These are phyloP conservation scores for Globisporangium recalcitrans DNA, from an alignment of 352 stramenopile genomes.

Conservation along the genomic window DNA sequence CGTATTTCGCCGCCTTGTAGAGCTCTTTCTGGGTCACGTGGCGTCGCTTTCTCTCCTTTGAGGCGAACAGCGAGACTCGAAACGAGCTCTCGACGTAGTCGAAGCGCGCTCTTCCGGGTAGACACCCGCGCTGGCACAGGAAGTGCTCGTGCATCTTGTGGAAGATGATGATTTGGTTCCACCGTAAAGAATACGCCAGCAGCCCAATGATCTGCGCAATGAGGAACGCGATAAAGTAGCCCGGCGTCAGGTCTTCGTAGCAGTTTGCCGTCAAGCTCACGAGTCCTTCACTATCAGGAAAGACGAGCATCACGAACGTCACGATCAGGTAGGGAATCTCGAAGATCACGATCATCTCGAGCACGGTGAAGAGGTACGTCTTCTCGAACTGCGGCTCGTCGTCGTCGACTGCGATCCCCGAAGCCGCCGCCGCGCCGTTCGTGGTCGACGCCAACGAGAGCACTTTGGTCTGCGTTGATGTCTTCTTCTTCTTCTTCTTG, in stretches of 20 bases:
- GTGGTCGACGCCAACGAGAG: constrained; percentile 27
- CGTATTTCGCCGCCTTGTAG: constrained; percentile 61
- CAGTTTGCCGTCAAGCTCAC: constrained; percentile 32
- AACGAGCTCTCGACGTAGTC: constrained; percentile 63
- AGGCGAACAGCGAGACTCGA: constrained; percentile 35
- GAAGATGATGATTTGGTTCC: constrained; percentile 78
- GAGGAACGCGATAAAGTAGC: constrained; percentile 36
- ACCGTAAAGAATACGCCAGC: constrained; percentile 55
- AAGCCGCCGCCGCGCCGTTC: constrained; percentile 24
- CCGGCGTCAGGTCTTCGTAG: constrained; percentile 21
- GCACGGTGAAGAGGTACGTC: constrained; percentile 65
- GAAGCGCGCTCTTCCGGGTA: constrained; percentile 53
- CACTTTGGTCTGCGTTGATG: background rate
- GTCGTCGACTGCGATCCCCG: constrained; percentile 32
- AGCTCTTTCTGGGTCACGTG: constrained; percentile 47
- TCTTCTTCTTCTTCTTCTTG: constrained; percentile 22
- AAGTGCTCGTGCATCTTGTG: constrained; percentile 76
- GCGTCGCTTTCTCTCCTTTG: constrained; percentile 28
- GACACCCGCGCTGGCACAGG: constrained; percentile 59
- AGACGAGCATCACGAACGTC: constrained; percentile 46
- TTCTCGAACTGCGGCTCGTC: constrained; percentile 56
- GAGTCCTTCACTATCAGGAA: constrained; percentile 28
- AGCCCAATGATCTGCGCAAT: constrained; percentile 48
- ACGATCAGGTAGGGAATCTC: constrained; percentile 70
- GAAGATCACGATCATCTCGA: constrained; percentile 71